Base-by-base conservation (phyloP, 352 stramenopile genomes). In the Poterioochromonas sp. region DNA sequence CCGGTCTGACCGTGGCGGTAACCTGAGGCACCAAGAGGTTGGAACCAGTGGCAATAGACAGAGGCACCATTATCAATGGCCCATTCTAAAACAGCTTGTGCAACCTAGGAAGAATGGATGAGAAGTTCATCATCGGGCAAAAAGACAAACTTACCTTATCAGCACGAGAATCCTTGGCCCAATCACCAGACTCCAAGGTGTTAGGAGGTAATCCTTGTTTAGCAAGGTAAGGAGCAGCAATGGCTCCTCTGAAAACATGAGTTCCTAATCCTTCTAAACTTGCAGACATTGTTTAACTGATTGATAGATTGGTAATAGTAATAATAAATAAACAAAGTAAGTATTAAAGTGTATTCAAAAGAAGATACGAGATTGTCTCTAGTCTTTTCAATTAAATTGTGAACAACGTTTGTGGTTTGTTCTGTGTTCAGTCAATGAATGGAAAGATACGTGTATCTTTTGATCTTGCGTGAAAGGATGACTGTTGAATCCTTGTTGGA, bases 31-130 rank as follows among this genome's bases (percentile, higher is more conserved):
- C 85, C 86, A 81, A 94, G 86, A 41, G 90, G 89, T 76, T 92
- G 88, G 80, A 93, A 93, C 88, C 87, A 93, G 80, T 94, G 90
- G 76, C 86, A 90, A 82, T 91, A 94, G 53, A 88, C 86, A 79
- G 90, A 91, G 54, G 87, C 89, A 76, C 88, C 88, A 71, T 90
- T 86, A 58, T 91, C 88, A 37, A 85, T 83, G 43, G 86, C 87
- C 87, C 87, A 92, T 76, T 90, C 87, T 70, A 91, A 84, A 63
- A 91, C 86, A 76, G 86, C 87, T 69, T 85, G 84, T 0, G 87
- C 87, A 62, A 90, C 84, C 40, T 71, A 47, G 26, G 20, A 44
- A 12, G 26, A 74, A 84, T 80, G 88, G 85, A 20, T 84, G n/a
- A 80, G 85, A 79, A 49, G 15, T 29, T 15, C 34, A 41, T 43